Base-by-base conservation (phyloP, 2,329 filamentous ascomycete genomes). In the Claviceps spartinae region DNA sequence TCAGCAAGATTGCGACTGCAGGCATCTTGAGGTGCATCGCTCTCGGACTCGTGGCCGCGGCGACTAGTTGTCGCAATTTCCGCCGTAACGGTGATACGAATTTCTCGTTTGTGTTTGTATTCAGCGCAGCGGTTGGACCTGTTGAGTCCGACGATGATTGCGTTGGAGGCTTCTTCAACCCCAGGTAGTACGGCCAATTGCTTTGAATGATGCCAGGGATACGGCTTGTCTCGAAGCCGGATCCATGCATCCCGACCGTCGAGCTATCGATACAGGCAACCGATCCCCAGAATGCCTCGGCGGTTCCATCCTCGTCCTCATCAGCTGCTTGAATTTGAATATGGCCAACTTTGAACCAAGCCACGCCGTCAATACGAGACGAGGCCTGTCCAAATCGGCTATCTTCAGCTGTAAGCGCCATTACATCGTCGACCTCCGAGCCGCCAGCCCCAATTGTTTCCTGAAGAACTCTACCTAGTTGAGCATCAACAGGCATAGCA, bases 271-370 rank as follows among this genome's bases (percentile, higher is more conserved):
- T 88, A 47, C 85, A 85, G 2, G 86, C 88, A 41, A 91, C 82
- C 1, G 86, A 86, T 40, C 88, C 88, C 93, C 93, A 98, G 8
- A 83, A 72, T 50, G 86, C 83, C 48, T 83, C 79, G 3, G 78
- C 76, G 2, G 79, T 73, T 14, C 79, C 78, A 37, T 81, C 78
- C n/a, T 77, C 74, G 7, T 78, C 72, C 61, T 62, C 73, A 59
- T 72, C 82, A 59, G 62, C 67, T 59, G 71, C 81, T 62, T 72
- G 72, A 5, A 76, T 69, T 52, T 74, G 73, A 50, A 94, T 83
- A 54, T 88, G 85, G 41, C 85, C 85, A 42, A 98, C 85, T 57
- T 83, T 87, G 73, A 96, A 97, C 93, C 93, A 98, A 7, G 88
- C 90, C 20, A 95, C 86, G 34, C 74, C 78, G 66, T 77, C 80